Conservation (phyloP, 305 asterid genomes). For the Fraxinus nigra region DNA sequence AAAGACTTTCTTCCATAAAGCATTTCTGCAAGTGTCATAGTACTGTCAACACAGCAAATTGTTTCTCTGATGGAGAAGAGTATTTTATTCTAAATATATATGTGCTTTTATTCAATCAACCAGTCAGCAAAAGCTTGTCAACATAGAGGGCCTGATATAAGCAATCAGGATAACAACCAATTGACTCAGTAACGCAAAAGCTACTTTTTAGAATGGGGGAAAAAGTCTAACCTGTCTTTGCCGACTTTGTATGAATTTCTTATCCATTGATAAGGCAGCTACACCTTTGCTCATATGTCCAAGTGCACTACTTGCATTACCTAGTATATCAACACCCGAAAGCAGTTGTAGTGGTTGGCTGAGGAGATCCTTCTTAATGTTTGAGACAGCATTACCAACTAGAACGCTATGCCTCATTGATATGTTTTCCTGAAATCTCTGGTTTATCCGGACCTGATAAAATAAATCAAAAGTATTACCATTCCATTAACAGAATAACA, state of each 20-base stretch:
- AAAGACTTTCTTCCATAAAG: background rate
- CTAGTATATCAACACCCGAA: slow-evolving; percentile 97
- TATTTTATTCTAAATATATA: background rate
- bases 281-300: slow-evolving; percentile 99
- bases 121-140: background rate
- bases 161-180: slow-evolving; percentile 6
- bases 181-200: background rate
- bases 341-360: slow-evolving; percentile 98
- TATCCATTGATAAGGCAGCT: slow-evolving; percentile 99
- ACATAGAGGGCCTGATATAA: background rate
- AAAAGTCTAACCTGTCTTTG: slow-evolving; percentile 73
- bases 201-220: background rate
- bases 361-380: slow-evolving; percentile 88
- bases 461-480: slow-evolving; percentile 22
- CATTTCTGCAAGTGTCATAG: background rate
- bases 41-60: background rate
- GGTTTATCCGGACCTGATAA: slow-evolving; percentile 87
- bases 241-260: slow-evolving; percentile 97
- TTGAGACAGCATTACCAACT: slow-evolving; percentile 72
- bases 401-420: slow-evolving; percentile 85
- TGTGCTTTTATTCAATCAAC: background rate
- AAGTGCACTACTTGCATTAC: slow-evolving; percentile 99
- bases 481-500: slow-evolving; percentile 8
- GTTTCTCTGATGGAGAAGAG: background rate
- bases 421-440: slow-evolving; percentile 79